phyloP scores from a whole-genome alignment of 805 yeast species.

The Starmerella powellii region DNA sequence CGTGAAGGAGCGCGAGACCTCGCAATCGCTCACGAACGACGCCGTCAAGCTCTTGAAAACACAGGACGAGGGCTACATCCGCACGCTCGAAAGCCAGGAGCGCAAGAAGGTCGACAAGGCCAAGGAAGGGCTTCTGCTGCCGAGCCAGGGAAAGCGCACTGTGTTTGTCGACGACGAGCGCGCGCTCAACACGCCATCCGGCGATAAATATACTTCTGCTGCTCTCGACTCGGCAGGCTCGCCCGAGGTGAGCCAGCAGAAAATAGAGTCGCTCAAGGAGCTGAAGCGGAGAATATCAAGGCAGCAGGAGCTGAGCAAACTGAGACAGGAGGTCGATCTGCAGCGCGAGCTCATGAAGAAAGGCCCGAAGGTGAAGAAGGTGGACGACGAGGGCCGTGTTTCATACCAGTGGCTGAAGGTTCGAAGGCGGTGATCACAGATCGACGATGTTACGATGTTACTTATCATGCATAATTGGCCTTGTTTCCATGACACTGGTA shows the following conservation, averaged over 20 bases:
- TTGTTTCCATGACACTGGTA: too few relatives aligned
- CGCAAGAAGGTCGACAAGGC: slow-evolving; percentile 49
- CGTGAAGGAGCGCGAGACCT: slow-evolving; percentile 39
- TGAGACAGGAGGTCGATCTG: slow-evolving; percentile 59
- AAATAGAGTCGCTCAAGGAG: slow-evolving; percentile 46
- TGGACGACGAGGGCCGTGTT: slow-evolving; percentile 52
- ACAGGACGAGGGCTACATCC: slow-evolving; percentile 79
- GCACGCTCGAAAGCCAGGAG: slow-evolving; percentile 64
- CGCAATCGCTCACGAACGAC: slow-evolving; percentile 44
- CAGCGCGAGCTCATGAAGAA: slow-evolving; percentile 84
- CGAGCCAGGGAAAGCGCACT: slow-evolving; percentile 61
- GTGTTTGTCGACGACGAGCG: slow-evolving; percentile 63
- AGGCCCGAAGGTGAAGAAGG: slow-evolving; percentile 71
- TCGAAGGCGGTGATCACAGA: slow-evolving; percentile 26
- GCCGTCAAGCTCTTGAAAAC: slow-evolving; percentile 77
- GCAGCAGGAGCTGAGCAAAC: slow-evolving; percentile 51
- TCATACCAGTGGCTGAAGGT: slow-evolving; percentile 73
- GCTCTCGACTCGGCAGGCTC: too few relatives aligned
- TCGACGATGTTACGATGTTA: too few relatives aligned
- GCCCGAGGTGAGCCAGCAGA: too few relatives aligned
- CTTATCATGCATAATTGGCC: too few relatives aligned
- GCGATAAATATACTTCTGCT: too few relatives aligned
- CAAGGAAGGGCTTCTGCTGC: slow-evolving; percentile 28
- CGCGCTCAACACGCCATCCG: slow-evolving; percentile 38
- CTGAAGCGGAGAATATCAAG: slow-evolving; percentile 58